Percentiles rank a stretch among this genome's conserved stretches.
These are phyloP conservation scores for Herpetomonas tarakana DNA, from an alignment of 208 protist species.

Conservation along the genomic window DNA sequence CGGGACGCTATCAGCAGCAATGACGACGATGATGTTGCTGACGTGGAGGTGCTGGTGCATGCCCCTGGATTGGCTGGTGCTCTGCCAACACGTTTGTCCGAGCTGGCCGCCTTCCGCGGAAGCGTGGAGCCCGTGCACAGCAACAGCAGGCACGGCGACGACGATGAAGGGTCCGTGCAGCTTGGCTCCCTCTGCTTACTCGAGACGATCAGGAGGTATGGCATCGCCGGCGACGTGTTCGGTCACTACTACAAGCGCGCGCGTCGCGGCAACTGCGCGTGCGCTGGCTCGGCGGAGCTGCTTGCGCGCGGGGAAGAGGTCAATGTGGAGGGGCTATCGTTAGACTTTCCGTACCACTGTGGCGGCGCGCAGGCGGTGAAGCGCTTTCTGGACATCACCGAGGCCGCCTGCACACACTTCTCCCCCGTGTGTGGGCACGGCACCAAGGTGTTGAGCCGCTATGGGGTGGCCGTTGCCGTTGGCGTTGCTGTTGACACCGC, in stretches of 20 bases:
- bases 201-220: constrained; percentile 33
- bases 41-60: constrained; percentile 57
- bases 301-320: constrained; percentile 41
- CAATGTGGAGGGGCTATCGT: constrained; percentile 36
- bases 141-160: not conserved
- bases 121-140: constrained; percentile 12
- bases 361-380: constrained; percentile 61
- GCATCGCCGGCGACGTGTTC: constrained; percentile 18
- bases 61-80: constrained; percentile 70
- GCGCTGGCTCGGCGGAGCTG: constrained; percentile 41
- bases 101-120: constrained; percentile 33
- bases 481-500: constrained; percentile 35
- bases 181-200: constrained; percentile 52
- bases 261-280: constrained; percentile 47
- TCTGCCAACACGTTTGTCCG: constrained; percentile 36
- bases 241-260: constrained; percentile 44
- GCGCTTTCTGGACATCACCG: constrained; percentile 70
- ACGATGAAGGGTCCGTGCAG: constrained; percentile 8
- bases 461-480: constrained; percentile 66
- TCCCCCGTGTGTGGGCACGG: constrained; percentile 42
- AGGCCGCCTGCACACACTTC: constrained; percentile 21
- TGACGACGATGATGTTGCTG: constrained; percentile 13
- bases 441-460: constrained; percentile 71
- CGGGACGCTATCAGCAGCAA: not conserved
- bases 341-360: constrained; percentile 83